These are phyloP conservation scores for Microdochium trichocladiopsis DNA, from an alignment of 2,329 filamentous ascomycete species.

Conservation along the genomic window DNA sequence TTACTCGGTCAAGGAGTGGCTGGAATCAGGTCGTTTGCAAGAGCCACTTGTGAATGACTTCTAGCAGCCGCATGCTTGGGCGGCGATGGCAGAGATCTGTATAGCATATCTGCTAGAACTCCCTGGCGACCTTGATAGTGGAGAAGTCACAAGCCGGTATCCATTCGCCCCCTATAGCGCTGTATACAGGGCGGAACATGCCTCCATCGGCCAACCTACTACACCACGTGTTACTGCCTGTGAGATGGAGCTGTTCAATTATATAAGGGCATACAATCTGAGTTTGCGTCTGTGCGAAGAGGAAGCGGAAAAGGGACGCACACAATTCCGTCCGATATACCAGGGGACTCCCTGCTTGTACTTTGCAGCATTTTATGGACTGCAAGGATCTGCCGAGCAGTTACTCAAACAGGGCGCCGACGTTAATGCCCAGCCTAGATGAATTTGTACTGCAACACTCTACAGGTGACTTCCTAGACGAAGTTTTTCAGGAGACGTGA, in stretches of 20 bases:
- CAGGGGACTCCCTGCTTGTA: neutral
- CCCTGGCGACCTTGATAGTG: neutral
- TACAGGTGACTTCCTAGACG: neutral
- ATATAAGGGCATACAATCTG: neutral
- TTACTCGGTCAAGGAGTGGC: conserved; percentile 1
- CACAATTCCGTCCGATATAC: neutral
- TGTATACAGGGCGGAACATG: neutral
- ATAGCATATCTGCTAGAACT: neutral
- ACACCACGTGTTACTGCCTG: neutral
- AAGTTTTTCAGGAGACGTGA: neutral
- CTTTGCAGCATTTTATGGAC: neutral
- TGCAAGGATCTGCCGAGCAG: neutral
- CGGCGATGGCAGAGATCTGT: neutral
- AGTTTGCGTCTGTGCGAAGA: neutral
- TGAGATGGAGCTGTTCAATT: neutral
- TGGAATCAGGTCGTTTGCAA: neutral
- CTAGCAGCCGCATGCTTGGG: neutral
- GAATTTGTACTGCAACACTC: neutral
- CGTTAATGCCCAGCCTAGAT: neutral
- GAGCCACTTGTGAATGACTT: neutral
- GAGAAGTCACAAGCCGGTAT: neutral
- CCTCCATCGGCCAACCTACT: neutral
- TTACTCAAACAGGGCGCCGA: neutral
- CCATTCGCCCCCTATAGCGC: neutral
- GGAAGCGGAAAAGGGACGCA: neutral